Evolutionary conservation across 306 rosid genomes (phyloP).

Genomic region (Corylus americana): DNA sequence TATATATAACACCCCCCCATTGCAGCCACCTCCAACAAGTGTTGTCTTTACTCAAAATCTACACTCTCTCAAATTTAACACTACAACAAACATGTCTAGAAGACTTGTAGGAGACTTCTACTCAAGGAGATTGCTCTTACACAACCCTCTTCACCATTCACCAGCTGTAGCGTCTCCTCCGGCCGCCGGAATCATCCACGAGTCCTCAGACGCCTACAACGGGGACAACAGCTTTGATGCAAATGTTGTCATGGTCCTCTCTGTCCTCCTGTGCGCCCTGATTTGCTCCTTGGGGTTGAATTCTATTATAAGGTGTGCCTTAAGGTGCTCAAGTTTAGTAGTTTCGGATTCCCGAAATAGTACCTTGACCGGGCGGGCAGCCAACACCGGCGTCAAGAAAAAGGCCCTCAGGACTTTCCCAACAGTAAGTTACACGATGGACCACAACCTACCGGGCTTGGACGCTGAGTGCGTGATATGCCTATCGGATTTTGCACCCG

Average conservation of each 20-base stretch:
- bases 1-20: slow-evolving; percentile 28
- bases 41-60: slow-evolving; percentile 16
- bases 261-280: slow-evolving; percentile 81
- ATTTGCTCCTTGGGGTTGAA: slow-evolving; percentile 82
- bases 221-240: slow-evolving; percentile 70
- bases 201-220: slow-evolving; percentile 25
- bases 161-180: slow-evolving; percentile 40
- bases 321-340: slow-evolving; percentile 62
- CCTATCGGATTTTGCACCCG: slow-evolving; percentile 58
- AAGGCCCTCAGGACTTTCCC: slow-evolving; percentile 80
- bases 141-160: slow-evolving; percentile 39
- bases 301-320: slow-evolving; percentile 76
- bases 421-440: slow-evolving; percentile 49
- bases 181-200: slow-evolving; percentile 17
- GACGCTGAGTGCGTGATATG: slow-evolving; percentile 82
- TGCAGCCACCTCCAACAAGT: slow-evolving; percentile 26
- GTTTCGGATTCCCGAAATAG: slow-evolving; percentile 21
- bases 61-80: not conserved
- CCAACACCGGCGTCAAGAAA: slow-evolving; percentile 64
- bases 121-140: slow-evolving; percentile 70
- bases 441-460: slow-evolving; percentile 49
- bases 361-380: slow-evolving; percentile 10
- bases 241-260: slow-evolving; percentile 91
- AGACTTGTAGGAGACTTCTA: slow-evolving; percentile 38
- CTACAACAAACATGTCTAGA: slow-evolving; percentile 44